Base-by-base conservation (phyloP, 768 basidiomycete genomes). In the Agrocybe praecox region DNA sequence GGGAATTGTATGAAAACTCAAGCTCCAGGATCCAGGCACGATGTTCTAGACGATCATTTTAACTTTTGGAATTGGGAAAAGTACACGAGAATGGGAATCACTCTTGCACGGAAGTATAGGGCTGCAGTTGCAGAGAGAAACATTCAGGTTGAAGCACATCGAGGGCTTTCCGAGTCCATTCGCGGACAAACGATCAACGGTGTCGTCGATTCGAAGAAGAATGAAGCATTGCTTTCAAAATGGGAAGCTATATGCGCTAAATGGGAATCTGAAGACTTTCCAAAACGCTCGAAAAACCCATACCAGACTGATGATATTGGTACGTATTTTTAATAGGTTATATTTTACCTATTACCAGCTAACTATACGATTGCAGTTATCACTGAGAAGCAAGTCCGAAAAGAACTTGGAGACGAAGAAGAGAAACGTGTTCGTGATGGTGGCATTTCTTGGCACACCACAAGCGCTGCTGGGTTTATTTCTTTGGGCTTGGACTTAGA, bases 231-330 rank as follows among this genome's bases (percentile, higher is more conserved):
- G 26, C 26, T 29, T 9, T 4, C 26, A 29, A 29, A 9, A 29
- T 59, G 57, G 57, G 53, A 50, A 24, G 18, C 9, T 15, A 29
- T 49, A 36, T 59, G 52, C 19, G 23, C 29, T 1, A 18, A 17
- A 2, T 59, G 57, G 57, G 57, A 59, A 17, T 26, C 11, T 2
- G 52, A 53, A 0, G 11, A 8, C 0, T 44, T 53, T 24, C 57
- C 52, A 24, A 59, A 59, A 40, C 14, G 18, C 11, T 29, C 3
- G 24, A 48, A 26, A 18, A 48, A 17, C 23, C 23, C 23, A 9
- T 48, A 40, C 12, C 12, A 40, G n/a, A 15, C 5, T 6, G n/a
- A 40, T 15, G 12, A 5, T 3, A 15, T n/a, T 5, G 3, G 36
- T 40, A 40, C 14, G 36, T 40, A 4, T n/a, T 14, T 40, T 14